Percentiles rank a stretch among this genome's conserved stretches.
Evolutionary conservation across 2,329 filamentous ascomycete species (phyloP).

Genomic region (Triangularia setosa): DNA sequence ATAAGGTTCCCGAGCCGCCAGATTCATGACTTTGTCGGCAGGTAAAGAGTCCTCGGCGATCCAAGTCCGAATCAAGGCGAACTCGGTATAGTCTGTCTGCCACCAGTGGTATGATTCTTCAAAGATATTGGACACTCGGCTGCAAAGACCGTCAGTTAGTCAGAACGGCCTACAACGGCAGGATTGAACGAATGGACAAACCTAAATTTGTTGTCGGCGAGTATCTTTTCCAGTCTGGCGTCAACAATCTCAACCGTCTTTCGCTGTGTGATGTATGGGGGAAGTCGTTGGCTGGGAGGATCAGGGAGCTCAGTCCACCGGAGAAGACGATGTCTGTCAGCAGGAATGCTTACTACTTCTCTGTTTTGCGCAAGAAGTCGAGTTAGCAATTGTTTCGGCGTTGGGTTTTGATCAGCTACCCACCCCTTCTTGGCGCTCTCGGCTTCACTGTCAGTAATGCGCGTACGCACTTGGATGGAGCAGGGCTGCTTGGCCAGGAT

Average conservation of each 20-base stretch:
- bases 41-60: conserved; percentile 30
- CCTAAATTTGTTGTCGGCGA: conserved; percentile 52
- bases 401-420: neutral
- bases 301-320: conserved; percentile 60
- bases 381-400: neutral
- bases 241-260: conserved; percentile 55
- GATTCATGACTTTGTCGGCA: conserved; percentile 30
- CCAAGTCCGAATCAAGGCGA: conserved; percentile 41
- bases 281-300: conserved; percentile 44
- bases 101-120: conserved; percentile 54
- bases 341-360: conserved; percentile 30
- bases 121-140: conserved; percentile 51
- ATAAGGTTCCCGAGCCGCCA: conserved; percentile 46
- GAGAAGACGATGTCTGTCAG: conserved; percentile 40
- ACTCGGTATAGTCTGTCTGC: conserved; percentile 50
- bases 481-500: conserved; percentile 56
- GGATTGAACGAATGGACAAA: conserved; percentile 30
- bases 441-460: conserved; percentile 39
- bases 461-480: conserved; percentile 52
- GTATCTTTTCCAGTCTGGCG: conserved; percentile 42
- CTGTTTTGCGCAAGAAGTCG: neutral
- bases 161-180: neutral
- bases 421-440: conserved; percentile 4
- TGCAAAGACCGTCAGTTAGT: conserved; percentile 25
- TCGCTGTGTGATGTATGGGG: conserved; percentile 42